These are phyloP conservation scores for Poterioochromonas sp. DNA, from an alignment of 352 stramenopile species.

Conservation along the genomic window DNA sequence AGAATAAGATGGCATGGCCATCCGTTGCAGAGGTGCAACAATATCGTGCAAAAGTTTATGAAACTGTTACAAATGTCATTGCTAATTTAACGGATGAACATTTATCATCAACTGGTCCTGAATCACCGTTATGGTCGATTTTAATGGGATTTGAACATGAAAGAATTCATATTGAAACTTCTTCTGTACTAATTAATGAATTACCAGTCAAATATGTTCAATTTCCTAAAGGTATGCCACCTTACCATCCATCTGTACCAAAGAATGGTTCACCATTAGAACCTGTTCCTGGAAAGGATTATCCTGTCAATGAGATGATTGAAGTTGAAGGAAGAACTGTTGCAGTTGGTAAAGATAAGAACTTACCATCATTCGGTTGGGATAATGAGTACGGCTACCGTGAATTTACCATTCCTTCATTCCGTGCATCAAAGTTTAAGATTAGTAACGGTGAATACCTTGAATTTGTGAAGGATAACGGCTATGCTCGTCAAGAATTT, in stretches of 20 bases:
- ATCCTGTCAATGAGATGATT: constrained; percentile 75
- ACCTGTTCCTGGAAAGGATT: constrained; percentile 48
- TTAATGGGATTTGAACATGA: constrained; percentile 92
- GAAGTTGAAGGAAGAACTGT: constrained; percentile 57
- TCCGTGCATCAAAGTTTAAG: constrained; percentile 44
- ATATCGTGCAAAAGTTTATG: constrained; percentile 82
- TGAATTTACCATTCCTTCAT: constrained; percentile 34
- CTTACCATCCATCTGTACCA: constrained; percentile 25
- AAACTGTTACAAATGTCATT: constrained; percentile 69
- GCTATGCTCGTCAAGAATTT: constrained; percentile 74
- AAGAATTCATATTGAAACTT: constrained; percentile 93
- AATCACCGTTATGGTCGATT: constrained; percentile 78
- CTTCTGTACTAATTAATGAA: constrained; percentile 85
- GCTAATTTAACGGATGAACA: constrained; percentile 65
- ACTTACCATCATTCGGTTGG: constrained; percentile 77
- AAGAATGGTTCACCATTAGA: not conserved
- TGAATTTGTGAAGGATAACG: constrained; percentile 83
- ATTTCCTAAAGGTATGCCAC: constrained; percentile 14
- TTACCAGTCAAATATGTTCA: constrained; percentile 64
- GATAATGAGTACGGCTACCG: constrained; percentile 95
- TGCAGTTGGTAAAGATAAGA: constrained; percentile 71
- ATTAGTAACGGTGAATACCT: constrained; percentile 90
- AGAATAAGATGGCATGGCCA: constrained; percentile 66
- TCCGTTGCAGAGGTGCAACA: constrained; percentile 63
- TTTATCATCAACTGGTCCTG: constrained; percentile 64